phyloP scores from a whole-genome alignment of 2,329 filamentous ascomycete species.

The Ascomycota sp. region DNA sequence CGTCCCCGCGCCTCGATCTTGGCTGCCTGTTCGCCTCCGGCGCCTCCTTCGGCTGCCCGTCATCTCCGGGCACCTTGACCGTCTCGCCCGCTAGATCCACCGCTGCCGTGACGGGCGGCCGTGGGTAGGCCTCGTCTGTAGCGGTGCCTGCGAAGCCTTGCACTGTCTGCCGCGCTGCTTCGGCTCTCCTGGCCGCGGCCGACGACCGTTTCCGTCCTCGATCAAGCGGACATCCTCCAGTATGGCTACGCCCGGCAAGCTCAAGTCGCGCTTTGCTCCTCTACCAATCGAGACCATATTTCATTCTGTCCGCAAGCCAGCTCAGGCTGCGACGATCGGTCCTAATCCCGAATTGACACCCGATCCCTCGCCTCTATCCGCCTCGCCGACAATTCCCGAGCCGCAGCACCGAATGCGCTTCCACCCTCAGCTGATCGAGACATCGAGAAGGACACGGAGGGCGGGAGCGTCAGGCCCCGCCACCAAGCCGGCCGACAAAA shows the following conservation, averaged over 20 bases:
- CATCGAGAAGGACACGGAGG: conserved; percentile 49
- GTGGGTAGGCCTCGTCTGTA: no score
- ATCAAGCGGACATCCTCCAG: neutral
- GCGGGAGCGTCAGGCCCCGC: conserved; percentile 43
- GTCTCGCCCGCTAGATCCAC: no score
- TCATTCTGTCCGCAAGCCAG: conserved; percentile 28
- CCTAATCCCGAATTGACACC: conserved; percentile 38
- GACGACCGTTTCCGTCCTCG: neutral
- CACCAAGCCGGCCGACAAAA: conserved; percentile 46
- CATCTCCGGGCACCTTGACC: no score
- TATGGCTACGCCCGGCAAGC: conserved; percentile 20
- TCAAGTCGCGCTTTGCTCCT: conserved; percentile 41
- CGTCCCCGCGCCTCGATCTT: no score
- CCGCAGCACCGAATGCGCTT: conserved; percentile 33
- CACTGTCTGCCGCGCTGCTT: no score
- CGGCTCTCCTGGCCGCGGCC: no score
- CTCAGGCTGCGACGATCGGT: conserved; percentile 10
- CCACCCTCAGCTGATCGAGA: conserved; percentile 64
- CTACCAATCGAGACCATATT: conserved; percentile 55
- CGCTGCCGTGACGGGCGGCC: no score
- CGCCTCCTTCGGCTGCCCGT: no score
- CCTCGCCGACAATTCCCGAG: conserved; percentile 20
- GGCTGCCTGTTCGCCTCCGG: no score
- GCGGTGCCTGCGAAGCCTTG: no score
- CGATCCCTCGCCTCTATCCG: conserved; percentile 29